Percentiles rank a stretch among this genome's conserved stretches.
These are phyloP conservation scores for Linnemannia elongata DNA, from an alignment of 192 early-diverging fungal genomes.

Conservation along the genomic window DNA sequence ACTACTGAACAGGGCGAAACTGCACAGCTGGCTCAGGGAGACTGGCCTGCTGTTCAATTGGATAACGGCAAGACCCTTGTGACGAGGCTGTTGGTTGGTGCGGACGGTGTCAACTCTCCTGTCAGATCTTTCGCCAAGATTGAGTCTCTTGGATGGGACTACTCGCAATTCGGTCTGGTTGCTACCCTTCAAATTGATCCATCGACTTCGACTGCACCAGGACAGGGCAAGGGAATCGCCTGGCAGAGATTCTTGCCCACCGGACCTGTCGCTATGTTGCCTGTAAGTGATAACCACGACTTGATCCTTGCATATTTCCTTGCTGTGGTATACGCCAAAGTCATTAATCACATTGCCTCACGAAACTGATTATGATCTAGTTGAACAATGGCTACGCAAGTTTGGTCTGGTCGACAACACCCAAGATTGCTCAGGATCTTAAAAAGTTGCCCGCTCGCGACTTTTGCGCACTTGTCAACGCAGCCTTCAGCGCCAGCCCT, in stretches of 20 bases:
- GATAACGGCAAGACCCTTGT: conserved; percentile 73
- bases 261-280: conserved; percentile 94
- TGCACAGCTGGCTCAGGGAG: conserved; percentile 20
- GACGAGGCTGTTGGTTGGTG: conserved; percentile 87
- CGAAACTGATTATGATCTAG: conserved; percentile 45
- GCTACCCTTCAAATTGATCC: conserved; percentile 82
- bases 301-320: background rate
- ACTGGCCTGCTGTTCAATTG: conserved; percentile 85
- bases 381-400: conserved; percentile 74
- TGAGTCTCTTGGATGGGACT: conserved; percentile 88
- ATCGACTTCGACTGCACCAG: conserved; percentile 67
- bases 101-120: conserved; percentile 89
- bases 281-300: conserved; percentile 64
- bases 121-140: conserved; percentile 89
- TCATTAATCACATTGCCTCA: background rate
- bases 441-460: conserved; percentile 69
- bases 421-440: conserved; percentile 73
- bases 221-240: conserved; percentile 62
- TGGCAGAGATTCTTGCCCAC: conserved; percentile 97
- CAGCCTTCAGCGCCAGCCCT: conserved; percentile 79
- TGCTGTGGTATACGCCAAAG: background rate
- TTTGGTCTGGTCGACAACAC: conserved; percentile 91
- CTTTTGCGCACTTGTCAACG: conserved; percentile 83
- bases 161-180: conserved; percentile 87
- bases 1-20: conserved; percentile 20